A percentile compares a stretch with the other conserved stretches of the same genome.
Evolutionary conservation across 73 alveolate genomes (phyloP).

Genomic region (Durusdinium trenchii): DNA sequence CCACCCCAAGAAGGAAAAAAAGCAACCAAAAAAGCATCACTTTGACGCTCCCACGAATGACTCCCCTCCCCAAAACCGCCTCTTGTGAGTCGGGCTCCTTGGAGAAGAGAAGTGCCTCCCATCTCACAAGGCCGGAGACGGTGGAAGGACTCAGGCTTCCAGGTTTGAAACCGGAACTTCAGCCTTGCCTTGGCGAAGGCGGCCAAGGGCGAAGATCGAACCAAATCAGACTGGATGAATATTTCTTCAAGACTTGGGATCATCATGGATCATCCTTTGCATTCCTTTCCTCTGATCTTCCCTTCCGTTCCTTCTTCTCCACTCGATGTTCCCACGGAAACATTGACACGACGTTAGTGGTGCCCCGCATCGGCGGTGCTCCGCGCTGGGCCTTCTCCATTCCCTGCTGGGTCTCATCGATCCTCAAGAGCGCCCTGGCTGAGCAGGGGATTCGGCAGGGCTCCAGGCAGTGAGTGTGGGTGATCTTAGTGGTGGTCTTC

Average conservation of each 20-base stretch:
- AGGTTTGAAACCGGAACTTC: neutral
- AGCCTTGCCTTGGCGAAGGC: neutral
- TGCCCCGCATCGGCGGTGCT: too few species aligned
- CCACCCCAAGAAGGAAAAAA: neutral
- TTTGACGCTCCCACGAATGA: neutral
- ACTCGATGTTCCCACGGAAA: neutral
- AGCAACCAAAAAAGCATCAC: neutral
- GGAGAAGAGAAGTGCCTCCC: constrained; percentile 70
- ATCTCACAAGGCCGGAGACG: neutral
- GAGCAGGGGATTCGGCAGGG: neutral
- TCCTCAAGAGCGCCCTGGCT: constrained; percentile 96
- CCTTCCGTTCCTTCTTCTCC: neutral
- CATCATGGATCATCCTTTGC: neutral
- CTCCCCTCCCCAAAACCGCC: neutral
- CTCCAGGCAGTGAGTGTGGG: too few species aligned
- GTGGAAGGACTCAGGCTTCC: constrained; percentile 96
- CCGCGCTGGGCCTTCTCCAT: constrained; percentile 96
- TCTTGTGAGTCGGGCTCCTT: constrained; percentile 96
- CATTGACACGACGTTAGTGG: neutral
- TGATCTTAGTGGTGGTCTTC: neutral
- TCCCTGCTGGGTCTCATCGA: constrained; percentile 97
- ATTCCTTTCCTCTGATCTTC: neutral
- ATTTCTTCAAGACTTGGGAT: too few species aligned
- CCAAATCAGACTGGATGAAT: neutral
- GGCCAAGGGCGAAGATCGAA: neutral